Conservation (phyloP, 306 rosid genomes). For the Sesbania bispinosa region DNA sequence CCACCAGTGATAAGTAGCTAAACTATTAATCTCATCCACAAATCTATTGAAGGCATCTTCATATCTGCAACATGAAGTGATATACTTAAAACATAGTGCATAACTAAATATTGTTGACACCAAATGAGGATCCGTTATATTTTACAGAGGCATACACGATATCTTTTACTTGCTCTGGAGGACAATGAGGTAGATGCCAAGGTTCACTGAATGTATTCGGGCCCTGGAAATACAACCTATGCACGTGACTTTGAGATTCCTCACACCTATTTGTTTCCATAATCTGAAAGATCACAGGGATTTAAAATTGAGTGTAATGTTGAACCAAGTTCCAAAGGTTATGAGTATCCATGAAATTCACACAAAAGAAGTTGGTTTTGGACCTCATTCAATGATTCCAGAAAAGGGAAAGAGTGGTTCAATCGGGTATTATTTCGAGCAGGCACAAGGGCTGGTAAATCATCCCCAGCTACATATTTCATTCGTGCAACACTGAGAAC, state of each 20-base stretch:
- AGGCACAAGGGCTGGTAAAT: conserved; percentile 53
- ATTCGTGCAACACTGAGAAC: conserved; percentile 91
- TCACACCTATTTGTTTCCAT: conserved; percentile 92
- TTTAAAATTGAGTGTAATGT: conserved; percentile 1
- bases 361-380: conserved; percentile 25
- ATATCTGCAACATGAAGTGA: conserved; percentile 55
- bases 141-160: conserved; percentile 67
- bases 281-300: conserved; percentile 61
- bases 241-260: conserved; percentile 91
- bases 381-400: conserved; percentile 96
- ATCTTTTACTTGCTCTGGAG: conserved; percentile 92
- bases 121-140: conserved; percentile 29
- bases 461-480: conserved; percentile 78
- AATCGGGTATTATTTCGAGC: conserved; percentile 70
- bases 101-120: conserved; percentile 1
- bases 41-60: conserved; percentile 91
- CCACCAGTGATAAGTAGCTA: conserved; percentile 97
- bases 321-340: conserved; percentile 9
- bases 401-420: conserved; percentile 89
- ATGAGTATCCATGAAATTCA: conserved; percentile 12
- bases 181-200: conserved; percentile 95
- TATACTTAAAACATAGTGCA: conserved; percentile 23
- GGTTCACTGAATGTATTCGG: conserved; percentile 97
- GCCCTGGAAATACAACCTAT: conserved; percentile 93
- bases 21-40: conserved; percentile 86